These are phyloP conservation scores for Mortierella antarctica DNA, from an alignment of 192 early-diverging fungal genomes.

Conservation along the genomic window DNA sequence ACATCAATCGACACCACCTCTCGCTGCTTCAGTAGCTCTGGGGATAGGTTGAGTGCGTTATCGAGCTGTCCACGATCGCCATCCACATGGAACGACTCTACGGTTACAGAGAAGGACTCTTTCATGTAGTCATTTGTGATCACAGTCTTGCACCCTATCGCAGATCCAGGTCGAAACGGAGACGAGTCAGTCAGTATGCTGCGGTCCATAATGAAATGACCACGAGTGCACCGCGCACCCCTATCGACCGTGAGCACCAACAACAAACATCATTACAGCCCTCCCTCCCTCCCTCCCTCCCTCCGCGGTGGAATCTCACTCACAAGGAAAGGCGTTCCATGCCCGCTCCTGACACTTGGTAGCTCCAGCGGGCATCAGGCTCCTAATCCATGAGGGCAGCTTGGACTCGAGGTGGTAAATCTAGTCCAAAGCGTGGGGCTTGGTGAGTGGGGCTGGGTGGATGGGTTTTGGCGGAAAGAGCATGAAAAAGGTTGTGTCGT, in stretches of 20 bases:
- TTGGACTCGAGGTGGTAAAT: slow-evolving; percentile 56
- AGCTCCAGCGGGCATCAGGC: slow-evolving; percentile 71
- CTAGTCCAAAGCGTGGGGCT: slow-evolving; percentile 16
- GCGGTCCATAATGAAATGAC: slow-evolving; percentile 8
- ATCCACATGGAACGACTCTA: slow-evolving; percentile 78
- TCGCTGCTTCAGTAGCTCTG: slow-evolving; percentile 68
- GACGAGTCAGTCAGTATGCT: slow-evolving; percentile 21
- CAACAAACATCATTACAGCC: not conserved
- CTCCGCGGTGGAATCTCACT: not conserved
- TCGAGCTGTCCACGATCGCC: slow-evolving; percentile 75
- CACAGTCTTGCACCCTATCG: slow-evolving; percentile 40
- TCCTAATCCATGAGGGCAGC: slow-evolving; percentile 70
- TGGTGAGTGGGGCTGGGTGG: no score
- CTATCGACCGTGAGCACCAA: not conserved
- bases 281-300: not conserved
- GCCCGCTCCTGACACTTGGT: slow-evolving; percentile 82
- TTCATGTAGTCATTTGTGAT: slow-evolving; percentile 77
- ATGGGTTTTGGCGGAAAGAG: not conserved
- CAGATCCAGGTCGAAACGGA: not conserved
- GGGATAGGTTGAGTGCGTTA: slow-evolving; percentile 64
- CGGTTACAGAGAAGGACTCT: slow-evolving; percentile 75
- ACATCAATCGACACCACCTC: slow-evolving; percentile 74
- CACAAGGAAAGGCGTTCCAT: slow-evolving; percentile 86
- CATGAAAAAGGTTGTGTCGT: not conserved
- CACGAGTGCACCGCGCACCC: slow-evolving; percentile 18